Percentiles rank a stretch among this genome's conserved stretches.
phyloP scores from a whole-genome alignment of 2,329 filamentous ascomycete genomes.

The Microascus cirrosus region DNA sequence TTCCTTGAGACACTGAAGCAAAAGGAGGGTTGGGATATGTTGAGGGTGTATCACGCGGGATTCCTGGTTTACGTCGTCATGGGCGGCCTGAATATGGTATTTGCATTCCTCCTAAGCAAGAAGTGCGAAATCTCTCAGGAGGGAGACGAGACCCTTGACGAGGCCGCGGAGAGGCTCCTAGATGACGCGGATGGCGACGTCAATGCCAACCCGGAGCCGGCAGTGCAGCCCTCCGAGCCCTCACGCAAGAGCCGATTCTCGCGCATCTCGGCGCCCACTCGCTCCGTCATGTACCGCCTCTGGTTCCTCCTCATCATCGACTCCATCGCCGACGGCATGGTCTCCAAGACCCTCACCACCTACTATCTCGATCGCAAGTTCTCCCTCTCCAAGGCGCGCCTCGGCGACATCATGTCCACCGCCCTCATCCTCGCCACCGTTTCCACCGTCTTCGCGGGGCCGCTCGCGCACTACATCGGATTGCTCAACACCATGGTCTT shows the following conservation, averaged over 20 bases:
- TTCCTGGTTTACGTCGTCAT: slow-evolving; percentile 48
- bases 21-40: slow-evolving; percentile 33
- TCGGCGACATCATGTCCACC: slow-evolving; percentile 47
- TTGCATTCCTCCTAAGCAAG: slow-evolving; percentile 33
- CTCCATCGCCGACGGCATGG: slow-evolving; percentile 55
- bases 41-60: slow-evolving; percentile 42
- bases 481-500: slow-evolving; percentile 56
- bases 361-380: slow-evolving; percentile 50
- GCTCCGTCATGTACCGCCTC: slow-evolving; percentile 48
- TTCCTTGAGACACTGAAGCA: slow-evolving; percentile 35
- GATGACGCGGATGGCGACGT: slow-evolving; percentile 4
- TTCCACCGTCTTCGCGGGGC: slow-evolving; percentile 44
- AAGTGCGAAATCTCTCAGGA: slow-evolving; percentile 35
- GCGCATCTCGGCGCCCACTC: slow-evolving; percentile 46
- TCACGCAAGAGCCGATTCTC: slow-evolving; percentile 27
- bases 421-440: slow-evolving; percentile 42
- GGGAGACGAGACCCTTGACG: slow-evolving; percentile 7
- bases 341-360: slow-evolving; percentile 43
- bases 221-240: not conserved
- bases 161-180: slow-evolving; percentile 12
- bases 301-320: slow-evolving; percentile 56
- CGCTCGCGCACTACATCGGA: slow-evolving; percentile 44
- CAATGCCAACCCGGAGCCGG: not conserved
- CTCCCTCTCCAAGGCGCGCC: slow-evolving; percentile 39
- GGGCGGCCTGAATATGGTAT: slow-evolving; percentile 37